Conservation (phyloP, 495 filamentous ascomycete genomes). For the Aspergillus biplanus region DNA sequence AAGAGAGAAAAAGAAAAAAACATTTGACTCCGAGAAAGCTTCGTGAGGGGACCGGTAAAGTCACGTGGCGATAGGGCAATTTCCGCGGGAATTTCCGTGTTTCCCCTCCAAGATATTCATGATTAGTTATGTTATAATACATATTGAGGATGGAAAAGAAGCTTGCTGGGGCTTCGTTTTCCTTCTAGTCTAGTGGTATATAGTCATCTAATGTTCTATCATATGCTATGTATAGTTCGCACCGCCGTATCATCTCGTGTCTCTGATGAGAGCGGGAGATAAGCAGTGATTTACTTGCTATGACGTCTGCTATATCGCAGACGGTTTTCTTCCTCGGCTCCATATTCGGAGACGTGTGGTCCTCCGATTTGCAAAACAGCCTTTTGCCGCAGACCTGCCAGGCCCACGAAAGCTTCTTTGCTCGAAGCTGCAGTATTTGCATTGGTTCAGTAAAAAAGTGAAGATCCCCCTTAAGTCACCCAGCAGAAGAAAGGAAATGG, state of each 20-base stretch:
- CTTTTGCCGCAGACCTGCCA: not conserved
- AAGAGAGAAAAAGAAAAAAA: slow-evolving; percentile 9
- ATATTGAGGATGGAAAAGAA: not conserved
- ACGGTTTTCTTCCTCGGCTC: slow-evolving; percentile 5
- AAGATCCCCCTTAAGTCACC: not conserved
- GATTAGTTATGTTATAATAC: not conserved
- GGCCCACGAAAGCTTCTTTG: not conserved
- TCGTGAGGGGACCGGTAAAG: slow-evolving; percentile 38
- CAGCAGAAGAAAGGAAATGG: not conserved
- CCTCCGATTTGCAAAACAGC: not conserved
- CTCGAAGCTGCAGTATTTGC: not conserved
- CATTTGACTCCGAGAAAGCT: slow-evolving; percentile 33
- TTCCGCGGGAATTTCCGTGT: slow-evolving; percentile 20
- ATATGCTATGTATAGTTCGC: not conserved
- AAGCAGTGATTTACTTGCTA: not conserved
- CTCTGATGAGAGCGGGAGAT: not conserved
- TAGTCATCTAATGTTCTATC: not conserved
- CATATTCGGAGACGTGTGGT: not conserved
- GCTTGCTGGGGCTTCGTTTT: not conserved
- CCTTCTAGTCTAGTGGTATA: not conserved
- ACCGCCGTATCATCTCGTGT: not conserved
- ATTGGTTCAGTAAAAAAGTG: not conserved
- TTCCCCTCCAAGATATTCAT: not conserved
- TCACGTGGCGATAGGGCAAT: slow-evolving; percentile 47
- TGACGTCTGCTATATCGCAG: not conserved